Base-by-base conservation (phyloP, 1,284 basidiomycete species). In the Heliocybe sulcata region DNA sequence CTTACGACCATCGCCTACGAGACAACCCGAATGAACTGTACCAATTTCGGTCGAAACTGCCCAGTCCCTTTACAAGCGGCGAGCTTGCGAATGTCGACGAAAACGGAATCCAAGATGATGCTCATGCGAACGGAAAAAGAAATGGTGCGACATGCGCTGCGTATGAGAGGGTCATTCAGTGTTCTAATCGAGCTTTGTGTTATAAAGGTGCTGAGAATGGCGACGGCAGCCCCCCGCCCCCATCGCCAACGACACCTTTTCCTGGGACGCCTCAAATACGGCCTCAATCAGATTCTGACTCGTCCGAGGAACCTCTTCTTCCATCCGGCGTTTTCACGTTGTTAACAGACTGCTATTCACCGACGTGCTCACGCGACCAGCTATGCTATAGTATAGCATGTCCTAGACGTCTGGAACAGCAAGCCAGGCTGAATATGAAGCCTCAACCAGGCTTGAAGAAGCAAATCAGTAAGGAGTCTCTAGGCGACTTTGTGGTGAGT, bases 301-400 rank as follows among this genome's bases (percentile, higher is more conserved):
- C 70, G 9, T 66, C 73, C 4, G 85, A 90, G 57, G 85, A 86
- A 60, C 75, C 79, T n/a, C 83, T 87, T 20, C 72, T 98, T 55
- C 97, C 97, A 0, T 87, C 90, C 0, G 97, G 97, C 47, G 95
- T 99, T 16, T 99, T 99, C 69, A 99, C 96, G 1, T 81, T 98
- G 33, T 77, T 99, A 57, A 97, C 95, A 1, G 94, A 97, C 67
- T 99, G 97, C 70, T 99, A 99, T 74, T 97, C 94, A 45, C 94
- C 97, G 16, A 99, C 97, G 25, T 99, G 97, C 72, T 92, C 93
- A 35, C 80, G 91, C 54, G 94, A 98, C 65, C 82, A 83, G 58
- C 73, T 98, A 16, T 99, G 97, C 73, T 99, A 99, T 72, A 93
- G 90, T 61, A 98, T 98, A 62, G 94, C 94, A 45, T 99, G 97